These are phyloP conservation scores for Gamarada debralockiae DNA, from an alignment of 495 filamentous ascomycete species.

Conservation along the genomic window DNA sequence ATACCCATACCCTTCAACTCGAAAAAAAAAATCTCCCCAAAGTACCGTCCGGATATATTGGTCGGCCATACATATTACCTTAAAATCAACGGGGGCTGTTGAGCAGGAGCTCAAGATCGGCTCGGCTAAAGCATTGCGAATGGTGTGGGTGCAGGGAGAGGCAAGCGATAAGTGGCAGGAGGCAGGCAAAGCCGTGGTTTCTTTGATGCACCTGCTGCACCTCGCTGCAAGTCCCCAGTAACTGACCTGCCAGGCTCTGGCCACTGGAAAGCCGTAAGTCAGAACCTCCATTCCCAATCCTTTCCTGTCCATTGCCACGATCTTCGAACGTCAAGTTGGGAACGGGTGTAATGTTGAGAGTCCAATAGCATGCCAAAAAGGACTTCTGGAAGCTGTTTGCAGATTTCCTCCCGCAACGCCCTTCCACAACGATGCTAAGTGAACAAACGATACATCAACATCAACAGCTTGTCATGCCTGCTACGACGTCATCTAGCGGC, in stretches of 20 bases:
- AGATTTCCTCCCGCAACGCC: not conserved
- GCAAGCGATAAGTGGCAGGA: constrained; percentile 17
- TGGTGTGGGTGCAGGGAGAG: constrained; percentile 17
- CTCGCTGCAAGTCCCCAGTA: constrained; percentile 18
- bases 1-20: too few species aligned
- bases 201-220: constrained; percentile 9
- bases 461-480: constrained; percentile 20
- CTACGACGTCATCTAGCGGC: constrained; percentile 22
- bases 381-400: constrained; percentile 5
- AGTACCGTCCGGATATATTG: too few species aligned
- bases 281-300: constrained; percentile 11
- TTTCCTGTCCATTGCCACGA: constrained; percentile 11
- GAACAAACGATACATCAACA: constrained; percentile 14
- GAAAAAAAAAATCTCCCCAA: too few species aligned
- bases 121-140: constrained; percentile 19
- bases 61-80: too few species aligned
- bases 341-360: constrained; percentile 15
- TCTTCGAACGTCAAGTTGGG: constrained; percentile 2
- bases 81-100: too few species aligned
- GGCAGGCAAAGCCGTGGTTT: constrained; percentile 3
- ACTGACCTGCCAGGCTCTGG: constrained; percentile 9
- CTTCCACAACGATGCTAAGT: constrained; percentile 20
- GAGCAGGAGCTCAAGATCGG: not conserved
- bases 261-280: constrained; percentile 23
- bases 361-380: constrained; percentile 14